Conservation (phyloP, 441 rosid species). For the Biscutella laevigata region DNA sequence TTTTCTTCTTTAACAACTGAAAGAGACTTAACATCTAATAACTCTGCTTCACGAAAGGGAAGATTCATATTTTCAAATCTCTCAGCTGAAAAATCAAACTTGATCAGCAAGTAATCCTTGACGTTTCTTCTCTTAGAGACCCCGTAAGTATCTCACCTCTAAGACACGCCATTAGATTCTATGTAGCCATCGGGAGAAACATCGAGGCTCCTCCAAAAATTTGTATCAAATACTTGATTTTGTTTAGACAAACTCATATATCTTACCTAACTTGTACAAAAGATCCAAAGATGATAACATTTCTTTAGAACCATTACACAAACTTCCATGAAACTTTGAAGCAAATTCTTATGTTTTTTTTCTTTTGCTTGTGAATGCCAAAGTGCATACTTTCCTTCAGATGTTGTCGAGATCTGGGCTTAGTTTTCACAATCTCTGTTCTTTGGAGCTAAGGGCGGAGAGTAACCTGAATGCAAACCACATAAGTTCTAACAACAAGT, state of each 20-base stretch:
- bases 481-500: neutral
- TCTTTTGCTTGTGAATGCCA: neutral
- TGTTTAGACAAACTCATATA: neutral
- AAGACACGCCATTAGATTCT: no score
- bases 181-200: no score
- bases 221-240: no score
- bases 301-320: neutral
- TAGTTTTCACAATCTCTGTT: slow-evolving; percentile 1
- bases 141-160: no score
- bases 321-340: neutral
- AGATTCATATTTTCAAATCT: no score
- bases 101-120: no score
- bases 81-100: no score
- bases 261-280: neutral
- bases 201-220: no score
- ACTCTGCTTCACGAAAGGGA: no score
- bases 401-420: neutral
- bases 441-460: neutral
- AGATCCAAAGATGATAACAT: neutral
- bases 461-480: slow-evolving; percentile 3
- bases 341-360: neutral
- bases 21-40: no score
- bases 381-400: neutral
- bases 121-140: no score
- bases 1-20: no score